Base-by-base conservation (phyloP, 805 yeast genomes). In the Torulaspora microellipsoides region DNA sequence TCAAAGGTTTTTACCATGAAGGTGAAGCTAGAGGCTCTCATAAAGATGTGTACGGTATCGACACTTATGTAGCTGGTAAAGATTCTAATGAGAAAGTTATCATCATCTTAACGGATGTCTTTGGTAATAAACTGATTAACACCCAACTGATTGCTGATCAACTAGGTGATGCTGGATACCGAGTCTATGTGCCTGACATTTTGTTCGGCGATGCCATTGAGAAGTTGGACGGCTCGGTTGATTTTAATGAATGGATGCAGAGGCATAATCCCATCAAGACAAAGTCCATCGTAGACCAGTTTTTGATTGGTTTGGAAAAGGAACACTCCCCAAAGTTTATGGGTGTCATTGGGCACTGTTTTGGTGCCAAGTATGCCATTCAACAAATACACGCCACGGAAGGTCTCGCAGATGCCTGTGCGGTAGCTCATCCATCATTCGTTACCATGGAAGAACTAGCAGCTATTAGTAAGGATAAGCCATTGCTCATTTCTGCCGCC, bases 361-460 rank as follows among this genome's bases (percentile, higher is more conserved):
- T 71, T 51, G 96, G 96, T 60, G 95, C 87, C 32, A 84, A 81
- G 64, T 80, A 70, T 53, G 79, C 76, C 28, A 54, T 84, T 45
- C 78, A 74, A 47, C 75, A 80, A 45, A 55, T 70, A 8, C 45
- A 67, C 36, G 54, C 61, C 4, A 53, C 57, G 1, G 45, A 39
- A 8, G 75, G 75, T 20, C 34, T 55, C 7, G 73, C 76, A 29
- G 76, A 77, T 48, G 84, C 73, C 13, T 87, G 77, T 55, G 95
- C 91, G 12, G 65, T 78, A 49, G 93, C 93, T 8, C 97, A 90
- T 65, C 96, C 97, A 5, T 83, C 95, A 2, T 74, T 83, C 48
- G 81, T 85, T 12, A 47, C 72, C 10, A 72, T 73, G 28, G 89
- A 79, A 31, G 95, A 85, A 57, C 72, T 87, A 37, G 76, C 71